Base-by-base conservation (phyloP, 306 rosid genomes). In the Adenanthera pavonina region DNA sequence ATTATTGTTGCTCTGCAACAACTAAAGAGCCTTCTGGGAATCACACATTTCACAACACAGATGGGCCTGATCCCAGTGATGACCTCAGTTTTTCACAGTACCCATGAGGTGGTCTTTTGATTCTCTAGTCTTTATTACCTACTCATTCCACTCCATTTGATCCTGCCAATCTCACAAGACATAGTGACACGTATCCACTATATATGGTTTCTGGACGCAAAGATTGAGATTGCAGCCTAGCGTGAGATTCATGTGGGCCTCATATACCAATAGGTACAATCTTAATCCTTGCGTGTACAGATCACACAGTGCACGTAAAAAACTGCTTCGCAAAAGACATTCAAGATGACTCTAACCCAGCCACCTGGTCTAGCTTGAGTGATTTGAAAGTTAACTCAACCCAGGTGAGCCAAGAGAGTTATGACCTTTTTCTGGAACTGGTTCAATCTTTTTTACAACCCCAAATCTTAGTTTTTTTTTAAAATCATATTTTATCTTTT, bases 1-100 rank as follows among this genome's bases (percentile, higher is more conserved):
- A 83, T 93, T 7, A 95, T 95, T 78, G 99, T 95, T 7, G 92
- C 99, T 59, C 88, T 93, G 35, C 99, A 95, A 66, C 99, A 95
- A 84, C 92, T 95, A 0, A 90, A 93, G 81, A 87, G 97, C 56
- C 90, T 95, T 20, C 98, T 95, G 71, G 99, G 99, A 75, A 93
- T 95, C 76, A 87, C 76, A n/a, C 86, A 95, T 80, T 95, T 95
- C 82, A 93, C 98, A 2, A 74, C 61, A 57, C 80, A 93, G 68
- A 95, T 95, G 98, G 94, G 84, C 13, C 49, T 95, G 44, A 25
- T 95, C 44, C 90, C 99, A 80, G 99, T 95, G 19, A 80, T 93
- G 84, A 83, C 54, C 84, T 95, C 98, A 43, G 99, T 93, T 84
- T 92, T 92, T 34, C 81, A 86, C 59, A 85, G 78, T 47, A 85